phyloP scores from a whole-genome alignment of 2,329 filamentous ascomycete genomes.

The Phaeosphaeriaceae sp. region DNA sequence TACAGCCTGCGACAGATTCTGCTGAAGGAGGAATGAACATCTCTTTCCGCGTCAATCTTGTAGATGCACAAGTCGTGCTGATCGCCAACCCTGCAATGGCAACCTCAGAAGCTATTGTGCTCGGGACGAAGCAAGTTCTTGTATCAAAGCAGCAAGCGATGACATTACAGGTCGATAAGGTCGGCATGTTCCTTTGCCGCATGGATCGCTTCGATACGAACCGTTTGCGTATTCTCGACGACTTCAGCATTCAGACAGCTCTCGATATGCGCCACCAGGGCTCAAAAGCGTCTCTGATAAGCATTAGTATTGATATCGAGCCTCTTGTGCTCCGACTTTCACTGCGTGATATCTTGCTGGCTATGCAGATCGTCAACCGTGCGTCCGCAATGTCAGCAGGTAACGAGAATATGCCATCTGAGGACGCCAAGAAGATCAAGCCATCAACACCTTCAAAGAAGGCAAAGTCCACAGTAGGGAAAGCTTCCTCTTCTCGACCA shows the following conservation, averaged over 20 bases:
- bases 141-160: slow-evolving; percentile 92
- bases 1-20: slow-evolving; percentile 32
- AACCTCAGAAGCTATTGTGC: slow-evolving; percentile 92
- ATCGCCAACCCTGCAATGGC: slow-evolving; percentile 91
- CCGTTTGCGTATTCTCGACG: slow-evolving; percentile 89
- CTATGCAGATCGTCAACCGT: slow-evolving; percentile 88
- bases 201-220: slow-evolving; percentile 98
- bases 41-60: slow-evolving; percentile 89
- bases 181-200: slow-evolving; percentile 97
- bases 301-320: slow-evolving; percentile 86
- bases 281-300: slow-evolving; percentile 68
- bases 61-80: slow-evolving; percentile 94
- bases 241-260: slow-evolving; percentile 90
- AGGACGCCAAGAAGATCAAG: slow-evolving; percentile 62
- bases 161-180: slow-evolving; percentile 89
- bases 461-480: slow-evolving; percentile 56
- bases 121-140: slow-evolving; percentile 91
- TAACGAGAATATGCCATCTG: slow-evolving; percentile 54
- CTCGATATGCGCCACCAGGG: slow-evolving; percentile 75
- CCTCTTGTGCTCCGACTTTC: slow-evolving; percentile 90
- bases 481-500: slow-evolving; percentile 54
- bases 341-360: slow-evolving; percentile 90
- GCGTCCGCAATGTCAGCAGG: slow-evolving; percentile 83
- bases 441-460: slow-evolving; percentile 57
- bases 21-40: slow-evolving; percentile 67